Evolutionary conservation across 306 rosid genomes (phyloP), one percentile per base, ranked within the genome.

Genomic region (Rosa multiflora): DNA sequence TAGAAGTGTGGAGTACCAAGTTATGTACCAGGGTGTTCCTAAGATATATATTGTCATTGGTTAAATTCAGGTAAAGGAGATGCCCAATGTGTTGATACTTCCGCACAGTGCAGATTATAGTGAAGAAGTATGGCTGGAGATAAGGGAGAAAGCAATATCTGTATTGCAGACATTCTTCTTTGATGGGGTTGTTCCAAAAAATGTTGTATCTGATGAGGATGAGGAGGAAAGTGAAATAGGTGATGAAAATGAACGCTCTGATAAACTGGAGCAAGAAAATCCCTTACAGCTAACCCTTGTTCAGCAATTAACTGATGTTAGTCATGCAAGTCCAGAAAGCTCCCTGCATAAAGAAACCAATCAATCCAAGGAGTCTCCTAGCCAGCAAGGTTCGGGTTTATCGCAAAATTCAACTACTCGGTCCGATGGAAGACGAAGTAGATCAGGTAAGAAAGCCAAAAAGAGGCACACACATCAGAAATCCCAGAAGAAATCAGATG

Each of bases 61-160:
- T 80, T 69, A 82, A 58, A 73, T 86, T 82, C 97, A 95, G 99
- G 92, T 95, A 62, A 95, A 91, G 93, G 99, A 95, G 88, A 93
- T 95, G 98, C 98, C 99, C 74, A 95, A 95, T 82, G 98, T 93
- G 76, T 85, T 95, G 91, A 95, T 95, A 86, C 99, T 95, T 84
- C 99, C 99, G 3, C 97, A 89, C 73, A 95, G 99, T 90, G 98
- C 99, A 42, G 97, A 95, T 90, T 95, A 93, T 73, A 95, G 99
- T 87, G 99, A 95, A 91, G 98, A 95, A 85, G 99, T 90, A 21
- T 95, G 99, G 99, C 88, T 91, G 93, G 99, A 95, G 87, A 95
- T 95, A 84, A 93, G 99, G 88, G 99, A 95, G 86, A 93, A 95
- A 93, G 88, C 96, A 29, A 85, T 95, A 78, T 90, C 97, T 17